Base-by-base conservation (phyloP, 2,329 filamentous ascomycete genomes). In the Cladosporium sp. region DNA sequence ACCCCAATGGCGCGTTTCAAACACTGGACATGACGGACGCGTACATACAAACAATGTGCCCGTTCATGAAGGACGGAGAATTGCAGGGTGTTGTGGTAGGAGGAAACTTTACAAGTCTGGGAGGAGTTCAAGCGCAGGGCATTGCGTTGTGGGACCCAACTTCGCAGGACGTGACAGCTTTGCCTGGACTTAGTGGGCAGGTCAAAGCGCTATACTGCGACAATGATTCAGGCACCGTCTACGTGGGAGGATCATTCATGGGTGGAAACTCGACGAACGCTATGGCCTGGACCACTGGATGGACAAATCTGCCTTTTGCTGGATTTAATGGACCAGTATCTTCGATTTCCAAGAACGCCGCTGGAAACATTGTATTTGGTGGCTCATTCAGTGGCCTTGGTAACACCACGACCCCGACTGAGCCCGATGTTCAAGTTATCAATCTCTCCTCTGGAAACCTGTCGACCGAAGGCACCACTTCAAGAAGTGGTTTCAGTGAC, bases 101-200 rank as follows among this genome's bases (percentile, higher is more conserved):
- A 50, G 93, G 93, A 41, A 97, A 97, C 72, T 98, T 98, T 66
- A 97, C 93, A 27, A 94, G 88, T 67, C 72, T 98, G 55, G 88
- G 84, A 52, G 83, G 83, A 52, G 78, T 85, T 50, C 73, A 87
- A 62, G 88, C 90, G 2, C 83, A 83, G 47, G 88, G 87, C 38
- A 81, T 94, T 50, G 93, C 91, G 19, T 67, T 94, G 40, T 90
- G 91, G 71, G 82, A 96, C 65, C 82, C 87, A 3, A 80, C 82
- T 56, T 85, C 82, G 4, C 81, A 81, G 38, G 69, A 78, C 32
- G 76, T 96, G 43, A 85, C 81, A 1, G 78, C 89, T n/a, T 70
- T 96, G 33, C 70, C 80, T n/a, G 92, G 91, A 39, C 75, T 98
- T 16, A 82, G 83, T 47, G 94, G 93, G 32, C 84, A 86, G 54